Evolutionary conservation across 2,329 filamentous ascomycete genomes (phyloP).

Genomic region (Fusarium sublunatum): DNA sequence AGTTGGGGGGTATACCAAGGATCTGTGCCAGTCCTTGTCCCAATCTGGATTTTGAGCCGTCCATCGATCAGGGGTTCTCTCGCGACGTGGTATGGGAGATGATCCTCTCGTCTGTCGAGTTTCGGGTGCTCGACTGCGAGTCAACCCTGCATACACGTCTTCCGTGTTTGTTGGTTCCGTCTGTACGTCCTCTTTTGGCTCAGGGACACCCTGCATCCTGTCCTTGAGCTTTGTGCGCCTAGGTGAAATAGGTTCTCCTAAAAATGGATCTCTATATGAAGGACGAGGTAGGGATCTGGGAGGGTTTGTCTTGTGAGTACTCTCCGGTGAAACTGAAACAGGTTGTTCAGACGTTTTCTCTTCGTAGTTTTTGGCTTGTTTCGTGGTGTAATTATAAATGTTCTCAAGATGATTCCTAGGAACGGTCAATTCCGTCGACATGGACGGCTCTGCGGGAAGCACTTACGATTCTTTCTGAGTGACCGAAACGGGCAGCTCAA

Average conservation of each 20-base stretch:
- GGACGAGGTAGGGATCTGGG: background rate
- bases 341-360: background rate
- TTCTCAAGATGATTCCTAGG: slow-evolving; percentile 28
- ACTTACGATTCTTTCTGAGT: slow-evolving; percentile 30
- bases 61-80: slow-evolving; percentile 56
- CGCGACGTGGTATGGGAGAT: slow-evolving; percentile 24
- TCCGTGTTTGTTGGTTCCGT: background rate
- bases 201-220: slow-evolving; percentile 32
- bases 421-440: slow-evolving; percentile 11
- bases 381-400: slow-evolving; percentile 10
- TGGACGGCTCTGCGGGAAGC: background rate
- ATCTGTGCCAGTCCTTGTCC: slow-evolving; percentile 64
- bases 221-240: slow-evolving; percentile 44
- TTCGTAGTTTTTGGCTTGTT: slow-evolving; percentile 6
- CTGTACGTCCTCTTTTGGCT: slow-evolving; percentile 5
- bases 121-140: slow-evolving; percentile 29
- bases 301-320: background rate
- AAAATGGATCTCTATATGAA: slow-evolving; percentile 20
- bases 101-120: slow-evolving; percentile 45
- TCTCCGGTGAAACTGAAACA: slow-evolving; percentile 1
- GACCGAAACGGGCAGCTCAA: background rate
- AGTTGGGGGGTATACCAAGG: slow-evolving; percentile 69
- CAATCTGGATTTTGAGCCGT: slow-evolving; percentile 63
- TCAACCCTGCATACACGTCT: background rate
- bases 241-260: slow-evolving; percentile 14